phyloP scores from a whole-genome alignment of 2,329 filamentous ascomycete genomes.

The Albifimbria verrucaria region DNA sequence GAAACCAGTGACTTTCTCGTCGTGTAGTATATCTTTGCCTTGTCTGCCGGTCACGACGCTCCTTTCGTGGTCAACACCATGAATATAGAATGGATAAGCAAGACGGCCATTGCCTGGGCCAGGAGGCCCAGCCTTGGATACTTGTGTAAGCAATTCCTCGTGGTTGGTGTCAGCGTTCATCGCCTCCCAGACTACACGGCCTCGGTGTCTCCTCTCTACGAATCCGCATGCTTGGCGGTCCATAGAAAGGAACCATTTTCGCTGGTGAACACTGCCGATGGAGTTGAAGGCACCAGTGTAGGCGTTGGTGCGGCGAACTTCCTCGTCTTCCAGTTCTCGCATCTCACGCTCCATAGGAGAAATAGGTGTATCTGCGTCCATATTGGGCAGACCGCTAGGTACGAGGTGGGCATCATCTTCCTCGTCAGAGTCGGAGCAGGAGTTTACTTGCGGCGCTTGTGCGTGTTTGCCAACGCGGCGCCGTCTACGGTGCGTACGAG shows the following conservation, averaged over 20 bases:
- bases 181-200: constrained; percentile 10
- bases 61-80: constrained; percentile 57
- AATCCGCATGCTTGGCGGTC: constrained; percentile 61
- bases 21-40: constrained; percentile 55
- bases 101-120: constrained; percentile 17
- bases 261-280: constrained; percentile 65
- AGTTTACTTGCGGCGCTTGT: constrained; percentile 15
- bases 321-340: constrained; percentile 46
- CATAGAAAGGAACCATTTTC: constrained; percentile 63
- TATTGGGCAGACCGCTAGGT: constrained; percentile 14
- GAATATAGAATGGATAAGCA: constrained; percentile 59
- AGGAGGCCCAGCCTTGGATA: background rate
- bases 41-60: constrained; percentile 64
- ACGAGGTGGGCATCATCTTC: constrained; percentile 11
- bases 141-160: no score
- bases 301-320: constrained; percentile 59
- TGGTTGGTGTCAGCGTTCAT: background rate
- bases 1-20: constrained; percentile 58
- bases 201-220: constrained; percentile 25
- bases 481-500: constrained; percentile 5
- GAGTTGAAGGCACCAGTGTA: constrained; percentile 64
- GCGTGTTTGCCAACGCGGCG: constrained; percentile 5
- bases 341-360: constrained; percentile 38
- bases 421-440: constrained; percentile 14
- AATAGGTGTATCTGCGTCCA: constrained; percentile 5